Conservation (phyloP, 345 rosid species). For the Rubroshorea leprosula region DNA sequence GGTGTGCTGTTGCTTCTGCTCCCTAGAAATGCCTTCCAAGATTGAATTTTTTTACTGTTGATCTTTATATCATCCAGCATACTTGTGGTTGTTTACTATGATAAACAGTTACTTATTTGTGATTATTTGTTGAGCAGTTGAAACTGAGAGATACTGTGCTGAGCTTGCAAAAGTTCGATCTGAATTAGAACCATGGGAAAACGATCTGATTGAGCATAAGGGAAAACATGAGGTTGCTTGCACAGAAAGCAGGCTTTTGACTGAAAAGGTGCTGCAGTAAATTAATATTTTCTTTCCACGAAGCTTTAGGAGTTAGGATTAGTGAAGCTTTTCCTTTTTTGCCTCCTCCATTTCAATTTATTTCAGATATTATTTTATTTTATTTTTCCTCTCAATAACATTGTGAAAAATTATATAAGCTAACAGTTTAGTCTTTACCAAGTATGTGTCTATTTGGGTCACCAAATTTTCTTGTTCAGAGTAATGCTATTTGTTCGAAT, state of each 20-base stretch:
- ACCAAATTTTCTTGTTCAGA: too few relatives aligned
- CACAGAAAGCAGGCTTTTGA: slow-evolving; percentile 72
- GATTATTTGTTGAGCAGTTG: slow-evolving; percentile 45
- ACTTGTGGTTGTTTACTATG: neutral
- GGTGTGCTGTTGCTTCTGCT: too few relatives aligned
- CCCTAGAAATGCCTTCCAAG: neutral
- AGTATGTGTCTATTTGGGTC: too few relatives aligned
- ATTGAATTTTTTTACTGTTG: neutral
- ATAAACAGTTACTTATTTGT: slow-evolving; percentile 9
- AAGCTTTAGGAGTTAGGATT: neutral
- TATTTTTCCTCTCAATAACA: neutral
- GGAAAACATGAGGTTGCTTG: slow-evolving; percentile 89
- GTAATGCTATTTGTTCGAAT: neutral
- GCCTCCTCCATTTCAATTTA: neutral
- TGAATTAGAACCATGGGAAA: slow-evolving; percentile 94
- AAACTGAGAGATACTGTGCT: slow-evolving; percentile 73
- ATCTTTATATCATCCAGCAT: neutral
- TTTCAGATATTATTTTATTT: neutral
- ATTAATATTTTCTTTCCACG: slow-evolving; percentile 5
- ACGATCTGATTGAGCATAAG: slow-evolving; percentile 72
- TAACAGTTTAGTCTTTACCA: too few relatives aligned
- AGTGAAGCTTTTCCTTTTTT: neutral
- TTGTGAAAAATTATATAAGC: too few relatives aligned
- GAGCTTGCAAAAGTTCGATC: slow-evolving; percentile 77
- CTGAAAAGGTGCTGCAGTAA: slow-evolving; percentile 55